These are phyloP conservation scores for Paradendryphiella salina DNA, from an alignment of 2,329 filamentous ascomycete species.

Conservation along the genomic window DNA sequence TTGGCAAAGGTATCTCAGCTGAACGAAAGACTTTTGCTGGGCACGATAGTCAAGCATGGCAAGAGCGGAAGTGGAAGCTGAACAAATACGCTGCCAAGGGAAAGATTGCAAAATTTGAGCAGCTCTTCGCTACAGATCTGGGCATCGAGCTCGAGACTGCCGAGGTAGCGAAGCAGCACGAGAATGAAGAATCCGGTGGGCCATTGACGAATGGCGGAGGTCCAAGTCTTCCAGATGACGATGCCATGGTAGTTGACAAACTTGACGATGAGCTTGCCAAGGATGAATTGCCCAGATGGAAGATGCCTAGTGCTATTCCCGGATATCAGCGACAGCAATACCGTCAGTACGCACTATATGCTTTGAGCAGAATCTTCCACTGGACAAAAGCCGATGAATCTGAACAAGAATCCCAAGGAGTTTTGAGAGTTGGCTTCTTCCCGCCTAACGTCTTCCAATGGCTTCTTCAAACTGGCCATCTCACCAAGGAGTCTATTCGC, in stretches of 20 bases:
- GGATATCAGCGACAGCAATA: conserved; percentile 60
- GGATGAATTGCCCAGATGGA: conserved; percentile 55
- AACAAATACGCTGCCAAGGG: conserved; percentile 45
- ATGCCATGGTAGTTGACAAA: conserved; percentile 23
- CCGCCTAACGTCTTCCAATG: conserved; percentile 61
- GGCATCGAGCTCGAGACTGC: conserved; percentile 39
- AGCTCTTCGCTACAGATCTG: conserved; percentile 44
- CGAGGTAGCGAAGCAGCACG: conserved; percentile 16
- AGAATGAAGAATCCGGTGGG: conserved; percentile 28
- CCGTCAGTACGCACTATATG: conserved; percentile 65
- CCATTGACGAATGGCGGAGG: conserved; percentile 29
- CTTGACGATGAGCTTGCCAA: conserved; percentile 20
- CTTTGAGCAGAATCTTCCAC: conserved; percentile 55
- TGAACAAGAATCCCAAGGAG: conserved; percentile 15
- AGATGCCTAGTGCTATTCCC: conserved; percentile 35
- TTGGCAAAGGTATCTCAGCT: conserved; percentile 63
- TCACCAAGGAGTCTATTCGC: conserved; percentile 52
- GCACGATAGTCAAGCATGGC: conserved; percentile 30
- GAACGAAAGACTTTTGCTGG: conserved; percentile 4
- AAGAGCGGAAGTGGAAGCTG: conserved; percentile 39
- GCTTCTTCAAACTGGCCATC: conserved; percentile 60
- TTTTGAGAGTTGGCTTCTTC: conserved; percentile 51
- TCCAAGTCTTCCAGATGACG: conserved; percentile 23
- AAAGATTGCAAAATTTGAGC: conserved; percentile 50
- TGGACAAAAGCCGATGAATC: conserved; percentile 20